Base-by-base conservation (phyloP, 1,139 yeast species). In the Zygosaccharomyces sapae region DNA sequence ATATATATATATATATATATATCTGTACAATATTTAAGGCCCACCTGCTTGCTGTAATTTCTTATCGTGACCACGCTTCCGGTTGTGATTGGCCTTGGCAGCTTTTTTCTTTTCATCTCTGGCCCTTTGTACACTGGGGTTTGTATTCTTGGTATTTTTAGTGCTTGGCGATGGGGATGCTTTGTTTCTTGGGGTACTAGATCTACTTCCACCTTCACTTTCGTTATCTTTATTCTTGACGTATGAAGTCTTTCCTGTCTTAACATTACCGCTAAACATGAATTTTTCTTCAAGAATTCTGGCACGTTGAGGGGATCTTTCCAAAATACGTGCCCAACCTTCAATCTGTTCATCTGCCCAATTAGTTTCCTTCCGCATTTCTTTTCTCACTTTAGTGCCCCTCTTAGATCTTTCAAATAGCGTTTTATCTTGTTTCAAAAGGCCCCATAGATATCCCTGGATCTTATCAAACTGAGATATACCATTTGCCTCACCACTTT, bases 261-360 rank as follows among this genome's bases (percentile, higher is more conserved):
- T 59, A 6, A 49, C 45, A 34, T 75, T 76, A 8, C 72, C 72
- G 40, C 66, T 72, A 48, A 80, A 75, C 71, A 75, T 69, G 56
- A 71, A 82, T 55, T 76, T 76, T 46, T 82, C 86, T 57, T 86
- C 95, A 48, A 86, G 63, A 5, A 78, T 50, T 53, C 74, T 75
- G 52, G 75, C 82, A 49, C 86, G 70, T 44, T 74, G 69, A 0
- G 94, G 89, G 41, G 82, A 78, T 55, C 77, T 78, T 43, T 77
- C 74, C 29, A 89, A 65, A 83, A 86, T 84, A 50, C 85, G 70
- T 1, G 85, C 83, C 97, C 97, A 90, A 0, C 96, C 96, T 70
- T 90, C 97, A 40, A 90, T 79, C 63, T 88, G 95, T 61, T 87
- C 96, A 64, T 89, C 92, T 0, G 89, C 73, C 96, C 95, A 86